Evolutionary conservation across 2,329 filamentous ascomycete species (phyloP).

Genomic region (Monilinia fructigena): DNA sequence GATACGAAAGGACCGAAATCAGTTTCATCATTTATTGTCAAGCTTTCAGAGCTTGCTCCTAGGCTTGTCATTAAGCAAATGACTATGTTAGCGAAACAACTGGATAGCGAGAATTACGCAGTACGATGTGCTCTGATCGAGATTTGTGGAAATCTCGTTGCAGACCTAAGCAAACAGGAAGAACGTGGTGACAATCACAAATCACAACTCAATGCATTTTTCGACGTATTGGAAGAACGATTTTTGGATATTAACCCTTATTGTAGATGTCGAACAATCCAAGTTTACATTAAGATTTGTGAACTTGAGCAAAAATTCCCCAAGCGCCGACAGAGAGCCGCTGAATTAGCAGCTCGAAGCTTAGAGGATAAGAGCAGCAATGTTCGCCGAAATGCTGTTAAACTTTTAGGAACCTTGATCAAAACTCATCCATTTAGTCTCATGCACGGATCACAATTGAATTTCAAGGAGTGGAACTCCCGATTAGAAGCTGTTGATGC

Average conservation of each 20-base stretch:
- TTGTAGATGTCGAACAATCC: slow-evolving; percentile 85
- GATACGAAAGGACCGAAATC: slow-evolving; percentile 95
- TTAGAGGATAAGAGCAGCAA: slow-evolving; percentile 98
- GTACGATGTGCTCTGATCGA: slow-evolving; percentile 92
- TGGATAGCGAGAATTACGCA: slow-evolving; percentile 97
- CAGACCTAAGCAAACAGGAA: slow-evolving; percentile 84
- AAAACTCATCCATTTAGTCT: slow-evolving; percentile 93
- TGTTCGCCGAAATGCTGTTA: slow-evolving; percentile 91
- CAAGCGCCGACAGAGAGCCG: slow-evolving; percentile 82
- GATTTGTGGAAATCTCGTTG: slow-evolving; percentile 93
- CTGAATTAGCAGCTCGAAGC: slow-evolving; percentile 83
- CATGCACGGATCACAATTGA: slow-evolving; percentile 84
- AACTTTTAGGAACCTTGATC: slow-evolving; percentile 81
- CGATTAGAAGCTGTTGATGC: slow-evolving; percentile 79
- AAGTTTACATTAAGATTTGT: slow-evolving; percentile 89
- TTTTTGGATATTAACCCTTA: slow-evolving; percentile 98
- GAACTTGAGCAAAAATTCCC: slow-evolving; percentile 96
- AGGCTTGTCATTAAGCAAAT: slow-evolving; percentile 96
- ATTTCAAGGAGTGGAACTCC: slow-evolving; percentile 79
- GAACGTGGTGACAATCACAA: slow-evolving; percentile 91
- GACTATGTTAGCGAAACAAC: slow-evolving; percentile 87
- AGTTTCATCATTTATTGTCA: slow-evolving; percentile 88
- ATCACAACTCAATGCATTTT: slow-evolving; percentile 93
- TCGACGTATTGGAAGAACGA: slow-evolving; percentile 92
- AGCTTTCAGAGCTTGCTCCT: slow-evolving; percentile 87